These are phyloP conservation scores for Botrytis medusae DNA, from an alignment of 2,329 filamentous ascomycete genomes.

Conservation along the genomic window DNA sequence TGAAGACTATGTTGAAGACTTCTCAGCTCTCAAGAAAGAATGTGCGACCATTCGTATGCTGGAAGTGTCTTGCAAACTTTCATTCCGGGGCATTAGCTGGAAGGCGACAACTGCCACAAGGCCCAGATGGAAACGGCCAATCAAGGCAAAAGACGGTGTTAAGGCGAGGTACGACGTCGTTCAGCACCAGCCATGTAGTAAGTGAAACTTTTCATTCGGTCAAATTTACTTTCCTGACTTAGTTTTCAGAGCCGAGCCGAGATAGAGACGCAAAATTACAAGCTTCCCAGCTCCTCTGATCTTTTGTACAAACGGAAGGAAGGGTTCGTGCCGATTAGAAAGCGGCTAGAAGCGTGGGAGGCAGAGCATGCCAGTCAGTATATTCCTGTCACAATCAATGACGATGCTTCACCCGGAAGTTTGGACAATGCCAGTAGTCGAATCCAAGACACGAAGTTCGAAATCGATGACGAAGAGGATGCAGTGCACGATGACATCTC, in stretches of 20 bases:
- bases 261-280: background rate
- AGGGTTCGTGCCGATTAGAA: constrained; percentile 36
- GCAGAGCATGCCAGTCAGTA: constrained; percentile 11
- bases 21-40: constrained; percentile 22
- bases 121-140: background rate
- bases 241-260: background rate
- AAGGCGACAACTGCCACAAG: background rate
- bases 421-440: constrained; percentile 25
- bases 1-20: constrained; percentile 32
- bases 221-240: background rate
- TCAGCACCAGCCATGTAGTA: constrained; percentile 2
- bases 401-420: constrained; percentile 15
- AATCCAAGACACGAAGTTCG: constrained; percentile 7
- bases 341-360: constrained; percentile 31
- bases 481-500: constrained; percentile 32
- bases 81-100: constrained; percentile 4
- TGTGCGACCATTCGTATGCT: constrained; percentile 32
- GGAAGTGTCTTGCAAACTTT: constrained; percentile 32
- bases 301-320: background rate
- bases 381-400: background rate
- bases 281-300: background rate
- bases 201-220: background rate
- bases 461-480: constrained; percentile 29
- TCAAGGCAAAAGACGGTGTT: background rate
- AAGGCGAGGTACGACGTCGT: background rate